These are phyloP conservation scores for Monosporascus sp. DNA, from an alignment of 2,329 filamentous ascomycete species.

Conservation along the genomic window DNA sequence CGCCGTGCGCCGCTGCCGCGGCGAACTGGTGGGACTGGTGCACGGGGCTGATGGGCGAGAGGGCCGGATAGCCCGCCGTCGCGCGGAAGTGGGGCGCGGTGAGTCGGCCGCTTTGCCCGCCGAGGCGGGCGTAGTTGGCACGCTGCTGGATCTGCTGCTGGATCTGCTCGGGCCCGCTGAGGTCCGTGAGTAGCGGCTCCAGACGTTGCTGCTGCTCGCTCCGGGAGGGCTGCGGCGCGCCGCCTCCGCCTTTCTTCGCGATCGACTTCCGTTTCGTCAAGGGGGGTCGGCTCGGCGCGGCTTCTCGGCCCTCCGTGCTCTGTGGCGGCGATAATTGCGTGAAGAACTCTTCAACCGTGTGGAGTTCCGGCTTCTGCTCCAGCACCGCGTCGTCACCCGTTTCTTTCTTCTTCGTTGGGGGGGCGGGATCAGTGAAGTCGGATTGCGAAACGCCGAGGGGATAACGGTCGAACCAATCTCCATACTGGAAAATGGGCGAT, in stretches of 20 bases:
- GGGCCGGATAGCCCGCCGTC: conserved; percentile 35
- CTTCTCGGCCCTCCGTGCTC: conserved; percentile 40
- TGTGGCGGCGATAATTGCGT: conserved; percentile 68
- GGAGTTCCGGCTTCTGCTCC: conserved; percentile 83
- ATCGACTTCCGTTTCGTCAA: conserved; percentile 34
- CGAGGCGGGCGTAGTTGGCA: conserved; percentile 37
- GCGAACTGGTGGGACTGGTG: conserved; percentile 16
- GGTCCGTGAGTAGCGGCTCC: conserved; percentile 35
- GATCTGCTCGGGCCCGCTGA: conserved; percentile 28
- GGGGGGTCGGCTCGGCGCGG: conserved; percentile 21
- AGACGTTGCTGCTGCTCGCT: conserved; percentile 31
- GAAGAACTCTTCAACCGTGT: conserved; percentile 93
- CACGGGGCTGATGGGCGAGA: conserved; percentile 51
- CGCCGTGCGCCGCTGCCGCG: conserved; percentile 10
- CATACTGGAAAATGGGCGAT: conserved; percentile 81
- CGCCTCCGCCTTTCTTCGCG: conserved; percentile 31
- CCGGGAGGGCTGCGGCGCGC: conserved; percentile 17
- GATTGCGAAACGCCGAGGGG: conserved; percentile 83
- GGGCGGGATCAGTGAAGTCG: conserved; percentile 74
- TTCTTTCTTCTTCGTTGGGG: conserved; percentile 62
- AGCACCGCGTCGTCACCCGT: conserved; percentile 82
- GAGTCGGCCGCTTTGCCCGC: conserved; percentile 36
- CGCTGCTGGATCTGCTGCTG: conserved; percentile 31
- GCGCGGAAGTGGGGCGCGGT: conserved; percentile 34
- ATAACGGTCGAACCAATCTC: conserved; percentile 95